A percentile compares a stretch with the other conserved stretches of the same genome.
Conservation (phyloP, 2,329 filamentous ascomycete species). For the Monilinia fructicola region DNA sequence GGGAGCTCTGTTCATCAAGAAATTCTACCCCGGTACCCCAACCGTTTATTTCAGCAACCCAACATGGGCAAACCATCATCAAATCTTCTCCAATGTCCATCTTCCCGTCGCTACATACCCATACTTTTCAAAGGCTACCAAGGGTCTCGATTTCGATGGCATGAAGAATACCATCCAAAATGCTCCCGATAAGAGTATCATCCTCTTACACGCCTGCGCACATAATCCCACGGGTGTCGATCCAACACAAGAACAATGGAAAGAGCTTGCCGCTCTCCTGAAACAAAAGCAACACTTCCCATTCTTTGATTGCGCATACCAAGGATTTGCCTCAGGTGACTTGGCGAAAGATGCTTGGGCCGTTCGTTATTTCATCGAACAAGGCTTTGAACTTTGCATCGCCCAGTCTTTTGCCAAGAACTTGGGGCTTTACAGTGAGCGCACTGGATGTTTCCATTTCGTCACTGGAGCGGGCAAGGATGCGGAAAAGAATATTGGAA, state of each 20-base stretch:
- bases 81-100: slow-evolving; percentile 92
- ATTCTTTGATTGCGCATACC: slow-evolving; percentile 98
- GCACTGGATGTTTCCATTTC: slow-evolving; percentile 94
- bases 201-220: slow-evolving; percentile 91
- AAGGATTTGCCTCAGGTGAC: slow-evolving; percentile 93
- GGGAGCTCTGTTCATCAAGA: slow-evolving; percentile 88
- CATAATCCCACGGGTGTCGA: slow-evolving; percentile 99
- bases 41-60: slow-evolving; percentile 89
- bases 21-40: slow-evolving; percentile 77
- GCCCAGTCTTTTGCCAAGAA: slow-evolving; percentile 98
- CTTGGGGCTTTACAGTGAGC: slow-evolving; percentile 95
- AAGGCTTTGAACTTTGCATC: slow-evolving; percentile 85
- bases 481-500: slow-evolving; percentile 55
- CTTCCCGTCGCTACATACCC: slow-evolving; percentile 80
- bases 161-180: slow-evolving; percentile 71
- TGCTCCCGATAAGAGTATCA: slow-evolving; percentile 77
- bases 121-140: slow-evolving; percentile 87
- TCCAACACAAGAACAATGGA: slow-evolving; percentile 92
- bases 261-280: slow-evolving; percentile 77
- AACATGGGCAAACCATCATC: slow-evolving; percentile 98
- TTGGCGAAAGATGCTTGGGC: slow-evolving; percentile 82
- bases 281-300: slow-evolving; percentile 82
- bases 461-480: slow-evolving; percentile 72
- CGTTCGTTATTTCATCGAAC: slow-evolving; percentile 90
- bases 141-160: slow-evolving; percentile 87